These are phyloP conservation scores for Bathelium albidoporum DNA, from an alignment of 495 filamentous ascomycete genomes.

Conservation along the genomic window DNA sequence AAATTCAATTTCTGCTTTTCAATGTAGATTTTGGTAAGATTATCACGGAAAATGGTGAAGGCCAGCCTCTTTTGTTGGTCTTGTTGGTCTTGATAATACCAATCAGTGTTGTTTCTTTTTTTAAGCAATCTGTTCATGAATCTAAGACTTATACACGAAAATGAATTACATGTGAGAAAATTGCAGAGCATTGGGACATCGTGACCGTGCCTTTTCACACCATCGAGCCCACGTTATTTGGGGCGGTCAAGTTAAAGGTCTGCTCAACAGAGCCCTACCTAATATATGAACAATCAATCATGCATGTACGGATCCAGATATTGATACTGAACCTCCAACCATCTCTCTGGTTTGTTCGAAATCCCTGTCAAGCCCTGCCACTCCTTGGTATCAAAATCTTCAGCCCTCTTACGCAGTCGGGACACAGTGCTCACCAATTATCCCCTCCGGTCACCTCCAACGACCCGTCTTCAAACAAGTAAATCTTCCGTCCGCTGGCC, in stretches of 20 bases:
- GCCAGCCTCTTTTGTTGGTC: too few species aligned
- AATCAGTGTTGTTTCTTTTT: too few species aligned
- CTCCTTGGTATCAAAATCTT: not conserved
- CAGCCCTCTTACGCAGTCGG: too few species aligned
- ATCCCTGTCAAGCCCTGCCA: not conserved
- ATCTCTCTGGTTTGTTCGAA: not conserved
- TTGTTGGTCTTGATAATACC: too few species aligned
- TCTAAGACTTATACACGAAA: not conserved
- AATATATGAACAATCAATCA: not conserved
- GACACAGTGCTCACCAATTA: not conserved
- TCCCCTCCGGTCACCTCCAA: not conserved
- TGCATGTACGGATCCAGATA: not conserved
- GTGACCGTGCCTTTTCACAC: not conserved
- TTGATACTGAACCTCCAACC: not conserved
- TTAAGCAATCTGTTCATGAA: not conserved
- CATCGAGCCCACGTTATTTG: not conserved
- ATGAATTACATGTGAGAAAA: too few species aligned
- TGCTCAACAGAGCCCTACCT: too few species aligned
- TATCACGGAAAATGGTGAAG: too few species aligned
- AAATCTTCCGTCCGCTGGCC: constrained; percentile 6
- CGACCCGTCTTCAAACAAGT: not conserved
- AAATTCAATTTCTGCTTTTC: too few species aligned
- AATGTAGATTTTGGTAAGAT: too few species aligned
- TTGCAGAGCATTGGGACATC: too few species aligned
- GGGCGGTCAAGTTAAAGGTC: too few species aligned